Conservation (phyloP, 768 basidiomycete species). For the Phanerochaete sordida region DNA sequence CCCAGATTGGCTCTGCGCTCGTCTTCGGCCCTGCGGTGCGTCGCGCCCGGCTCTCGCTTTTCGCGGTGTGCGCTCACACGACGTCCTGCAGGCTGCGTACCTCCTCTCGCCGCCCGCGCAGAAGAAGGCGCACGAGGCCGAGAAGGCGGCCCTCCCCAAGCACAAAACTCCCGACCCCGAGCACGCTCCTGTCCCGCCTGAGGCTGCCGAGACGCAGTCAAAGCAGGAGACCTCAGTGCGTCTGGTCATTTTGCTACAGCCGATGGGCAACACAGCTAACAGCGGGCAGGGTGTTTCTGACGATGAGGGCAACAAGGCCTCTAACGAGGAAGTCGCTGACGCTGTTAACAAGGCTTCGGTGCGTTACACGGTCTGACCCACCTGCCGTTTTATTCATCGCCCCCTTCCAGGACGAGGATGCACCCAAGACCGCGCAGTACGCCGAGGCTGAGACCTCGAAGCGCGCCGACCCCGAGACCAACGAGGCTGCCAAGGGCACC, state of each 20-base stretch:
- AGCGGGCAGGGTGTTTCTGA: conserved; percentile 28
- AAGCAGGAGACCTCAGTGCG: no score
- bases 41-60: not conserved
- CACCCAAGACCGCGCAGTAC: conserved; percentile 26
- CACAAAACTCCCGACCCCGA: not conserved
- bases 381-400: not conserved
- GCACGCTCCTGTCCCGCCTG: conserved; percentile 3
- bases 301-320: conserved; percentile 37
- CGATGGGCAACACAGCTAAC: not conserved
- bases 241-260: no score
- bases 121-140: conserved; percentile 5
- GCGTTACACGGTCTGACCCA: not conserved
- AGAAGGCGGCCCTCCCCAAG: not conserved
- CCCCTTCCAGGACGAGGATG: conserved; percentile 24
- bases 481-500: not conserved
- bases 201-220: not conserved
- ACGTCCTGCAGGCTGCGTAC: not conserved
- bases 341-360: conserved; percentile 27
- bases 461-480: not conserved
- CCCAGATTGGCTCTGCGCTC: conserved; percentile 22
- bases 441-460: not conserved
- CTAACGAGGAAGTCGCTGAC: conserved; percentile 30
- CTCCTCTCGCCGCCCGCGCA: conserved; percentile 3
- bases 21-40: conserved; percentile 23
- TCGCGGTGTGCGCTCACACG: not conserved